phyloP scores from a whole-genome alignment of 148 eudicot species.

The Pouteria glomerata region DNA sequence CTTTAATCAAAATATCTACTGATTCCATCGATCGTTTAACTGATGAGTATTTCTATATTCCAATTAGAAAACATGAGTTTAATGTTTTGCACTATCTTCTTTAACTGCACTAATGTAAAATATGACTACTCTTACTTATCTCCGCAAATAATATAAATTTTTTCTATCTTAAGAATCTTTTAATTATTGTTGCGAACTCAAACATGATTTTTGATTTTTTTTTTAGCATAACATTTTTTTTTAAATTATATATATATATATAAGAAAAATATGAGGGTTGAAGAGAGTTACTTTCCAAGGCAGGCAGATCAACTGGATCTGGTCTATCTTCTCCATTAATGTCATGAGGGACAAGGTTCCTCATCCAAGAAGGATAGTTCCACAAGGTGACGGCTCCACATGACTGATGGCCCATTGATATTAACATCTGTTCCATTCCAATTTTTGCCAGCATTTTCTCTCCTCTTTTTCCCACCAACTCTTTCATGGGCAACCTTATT shows the following conservation, averaged over 20 bases:
- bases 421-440: constrained; percentile 29
- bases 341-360: constrained; percentile 28
- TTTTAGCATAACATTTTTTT: no score
- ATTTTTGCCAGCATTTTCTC: constrained; percentile 18
- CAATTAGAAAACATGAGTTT: no score
- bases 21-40: no score
- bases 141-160: no score
- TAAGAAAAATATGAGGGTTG: neutral
- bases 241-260: neutral
- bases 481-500: constrained; percentile 18
- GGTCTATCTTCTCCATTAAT: constrained; percentile 28
- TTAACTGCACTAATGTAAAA: no score
- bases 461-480: constrained; percentile 27
- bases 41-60: no score
- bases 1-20: no score
- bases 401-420: constrained; percentile 31
- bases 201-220: no score
- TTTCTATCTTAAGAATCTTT: no score
- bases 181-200: no score
- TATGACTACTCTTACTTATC: no score
- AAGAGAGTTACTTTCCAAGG: constrained; percentile 24
- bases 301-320: constrained; percentile 25
- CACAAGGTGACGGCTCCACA: constrained; percentile 28
- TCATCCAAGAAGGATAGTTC: constrained; percentile 35
- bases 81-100: no score